Evolutionary conservation across 2,329 filamentous ascomycete genomes (phyloP), one percentile per base, ranked within the genome.

Genomic region (Aphanocladium album): DNA sequence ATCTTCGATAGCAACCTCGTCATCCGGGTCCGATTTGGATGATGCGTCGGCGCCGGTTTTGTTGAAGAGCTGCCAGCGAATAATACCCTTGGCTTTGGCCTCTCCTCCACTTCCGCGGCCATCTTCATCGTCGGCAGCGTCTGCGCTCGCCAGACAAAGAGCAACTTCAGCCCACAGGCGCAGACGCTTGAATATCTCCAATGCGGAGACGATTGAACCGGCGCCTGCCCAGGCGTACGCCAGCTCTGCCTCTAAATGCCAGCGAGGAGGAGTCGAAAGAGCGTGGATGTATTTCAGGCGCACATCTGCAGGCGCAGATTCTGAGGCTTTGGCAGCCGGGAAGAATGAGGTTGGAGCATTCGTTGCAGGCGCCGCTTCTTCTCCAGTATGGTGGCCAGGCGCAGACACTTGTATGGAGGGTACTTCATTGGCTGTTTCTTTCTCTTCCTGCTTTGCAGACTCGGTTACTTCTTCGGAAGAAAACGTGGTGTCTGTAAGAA

Each of bases 161-260:
- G 95, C 93, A 5, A 93, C 91, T 75, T 99, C 95, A 1, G 95
- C 90, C 92, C 95, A 98, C 73, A 98, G 88, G 60, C 92, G 87
- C 19, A 99, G 78, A 3, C 95, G 84, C 75, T 96, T 93, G 75
- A 98, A 99, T 63, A 99, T 98, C 63, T 97, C 95, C 1, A 99
- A 82, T 0, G 95, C 95, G 0, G 93, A 96, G 3, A 91, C 83
- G 2, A 99, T 78, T 45, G 92, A 96, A 11, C 95, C 95, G 2
- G 97, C 83, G 52, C 86, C 84, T 0, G 93, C 89, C 95, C 95
- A 99, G n/a, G 92, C 86, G 63, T 91, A 87, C 1, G 95, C 95
- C 16, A 99, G 81, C 71, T 99, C 95, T 0, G 93, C 89, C 71
- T 99, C 95, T 1, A 99, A 83, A 68, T 96, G 91, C 95, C 95